Base-by-base conservation (phyloP, 208 protist genomes). In the Acanthamoeba healyi region DNA sequence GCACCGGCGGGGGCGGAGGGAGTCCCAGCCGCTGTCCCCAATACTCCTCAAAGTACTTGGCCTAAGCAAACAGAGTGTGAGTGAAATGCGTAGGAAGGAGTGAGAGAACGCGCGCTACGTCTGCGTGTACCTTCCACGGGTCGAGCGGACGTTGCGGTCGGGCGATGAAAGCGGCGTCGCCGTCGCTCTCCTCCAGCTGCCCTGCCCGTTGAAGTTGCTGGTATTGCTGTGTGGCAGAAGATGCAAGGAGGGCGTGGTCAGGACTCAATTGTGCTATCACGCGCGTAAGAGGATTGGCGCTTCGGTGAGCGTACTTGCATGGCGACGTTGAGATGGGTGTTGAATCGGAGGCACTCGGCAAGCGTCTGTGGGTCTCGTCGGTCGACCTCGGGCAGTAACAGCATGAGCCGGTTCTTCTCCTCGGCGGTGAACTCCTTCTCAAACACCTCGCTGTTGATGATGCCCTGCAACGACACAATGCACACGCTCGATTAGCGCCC, bases 21-120 rank as follows among this genome's bases (percentile, higher is more conserved):
- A 79, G 38, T 3, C 63, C 87, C 15, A 44, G 87, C 54, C 87
- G 54, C 87, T 93, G 61, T 32, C 87, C 87, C 87, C 87, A 93
- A 36, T 93, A 93, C 38, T 93, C 87, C 40, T 93, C 87, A 77
- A 63, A 93, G 49, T 93, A 93, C 36, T 79, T 72, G 12, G 65
- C 65, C 84, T 91, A 14, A 24, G 54, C 54, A 61, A 4, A 15
- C 65, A 42, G 3, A 70, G 10, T 24, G 72, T 19, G 42, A 82
- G n/a, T 54, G 17, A 82, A 46, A 24, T 54, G 42, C 10, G 34
- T 29, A 24, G 36, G 9, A 19, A 42, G n/a, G 36, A n/a, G n/a
- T n/a, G n/a, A n/a, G n/a, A 82, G 6, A 82, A 38, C 7, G 6
- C 6, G n/a, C 19, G 42, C 12, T 9, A 24, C 24, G 77, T 36